A percentile compares a stretch with the other conserved stretches of the same genome.
Evolutionary conservation across 1,284 basidiomycete genomes (phyloP).

Genomic region (Takashimella koratensis): DNA sequence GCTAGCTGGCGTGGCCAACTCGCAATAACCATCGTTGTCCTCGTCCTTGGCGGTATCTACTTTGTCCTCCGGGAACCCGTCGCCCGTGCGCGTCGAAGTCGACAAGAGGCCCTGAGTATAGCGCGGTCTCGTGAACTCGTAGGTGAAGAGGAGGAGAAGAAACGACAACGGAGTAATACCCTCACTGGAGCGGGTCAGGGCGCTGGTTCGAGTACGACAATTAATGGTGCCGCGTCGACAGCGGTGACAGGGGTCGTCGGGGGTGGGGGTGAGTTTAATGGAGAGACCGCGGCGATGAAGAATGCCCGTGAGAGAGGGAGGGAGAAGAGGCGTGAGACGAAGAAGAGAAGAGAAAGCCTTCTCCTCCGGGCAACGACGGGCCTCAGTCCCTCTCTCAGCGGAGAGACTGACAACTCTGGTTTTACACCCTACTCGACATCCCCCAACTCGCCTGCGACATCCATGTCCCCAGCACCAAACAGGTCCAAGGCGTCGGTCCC

Average conservation of each 20-base stretch:
- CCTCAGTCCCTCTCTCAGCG: too few relatives aligned
- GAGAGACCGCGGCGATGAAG: slow-evolving; percentile 5
- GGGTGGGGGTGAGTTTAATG: neutral
- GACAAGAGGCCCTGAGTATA: slow-evolving; percentile 24
- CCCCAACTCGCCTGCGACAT: neutral
- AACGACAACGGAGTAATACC: neutral
- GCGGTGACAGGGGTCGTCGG: neutral
- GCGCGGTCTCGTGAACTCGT: neutral
- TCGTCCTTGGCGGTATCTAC: slow-evolving; percentile 38
- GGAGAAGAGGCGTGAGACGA: slow-evolving; percentile 32
- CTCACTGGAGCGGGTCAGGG: slow-evolving; percentile 4
- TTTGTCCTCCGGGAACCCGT: slow-evolving; percentile 38
- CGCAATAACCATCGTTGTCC: slow-evolving; percentile 39
- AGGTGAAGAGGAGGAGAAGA: slow-evolving; percentile 13
- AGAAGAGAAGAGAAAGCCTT: slow-evolving; percentile 18
- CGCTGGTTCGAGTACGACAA: slow-evolving; percentile 4
- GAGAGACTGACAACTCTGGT: too few relatives aligned
- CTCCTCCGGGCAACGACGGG: neutral
- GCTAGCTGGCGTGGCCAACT: slow-evolving; percentile 47
- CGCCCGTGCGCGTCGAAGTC: slow-evolving; percentile 18
- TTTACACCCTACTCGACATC: neutral
- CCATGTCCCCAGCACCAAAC: neutral
- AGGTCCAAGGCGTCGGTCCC: neutral
- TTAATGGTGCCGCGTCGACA: neutral
- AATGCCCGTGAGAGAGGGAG: slow-evolving; percentile 27